Evolutionary conservation across 2,329 filamentous ascomycete species (phyloP), one percentile per base, ranked within the genome.

Genomic region (Diaporthe humulicola): DNA sequence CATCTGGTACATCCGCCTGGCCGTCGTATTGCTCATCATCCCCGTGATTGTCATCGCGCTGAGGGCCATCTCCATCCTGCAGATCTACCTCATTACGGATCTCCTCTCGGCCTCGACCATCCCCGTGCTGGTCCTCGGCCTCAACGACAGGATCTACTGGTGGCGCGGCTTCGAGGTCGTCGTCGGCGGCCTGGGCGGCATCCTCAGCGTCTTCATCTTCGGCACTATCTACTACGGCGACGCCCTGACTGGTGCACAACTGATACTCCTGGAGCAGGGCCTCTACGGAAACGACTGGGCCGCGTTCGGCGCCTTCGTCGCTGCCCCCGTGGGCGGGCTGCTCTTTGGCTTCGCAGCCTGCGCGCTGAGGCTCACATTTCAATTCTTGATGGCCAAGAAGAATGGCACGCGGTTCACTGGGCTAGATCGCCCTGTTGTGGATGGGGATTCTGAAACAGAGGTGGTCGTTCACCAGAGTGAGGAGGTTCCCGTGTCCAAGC

Each of bases 161-260:
- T 95, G 94, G 92, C 90, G 92, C 57, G 94, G 94, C 22, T 94
- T 95, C 79, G 94, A 97, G 83, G 93, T 96, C 38, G 90, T 97
- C 22, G 88, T 93, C 40, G 94, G 94, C 73, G 93, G 94, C 0
- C 87, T 96, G 0, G 94, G 94, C 14, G 94, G 94, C 25, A 91
- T 97, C 71, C 83, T 97, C 30, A 92, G 92, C 15, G 93, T 97
- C 76, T 97, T 96, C 85, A 88, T 96, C 79, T 97, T 96, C 78
- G 94, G 94, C 6, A 87, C 92, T 19, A 89, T 95, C 76, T 97
- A 96, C 86, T 96, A 94, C 81, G 93, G 92, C 61, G 88, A 91
- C 79, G 91, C 90, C 1, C 81, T 87, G 71, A 80, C 87, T 9
- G 94, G 93, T 7, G 92, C 88, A 1, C 87, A 92, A 74, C 89